Conservation (phyloP, 768 basidiomycete species). For the Tylopilus subfusipes region DNA sequence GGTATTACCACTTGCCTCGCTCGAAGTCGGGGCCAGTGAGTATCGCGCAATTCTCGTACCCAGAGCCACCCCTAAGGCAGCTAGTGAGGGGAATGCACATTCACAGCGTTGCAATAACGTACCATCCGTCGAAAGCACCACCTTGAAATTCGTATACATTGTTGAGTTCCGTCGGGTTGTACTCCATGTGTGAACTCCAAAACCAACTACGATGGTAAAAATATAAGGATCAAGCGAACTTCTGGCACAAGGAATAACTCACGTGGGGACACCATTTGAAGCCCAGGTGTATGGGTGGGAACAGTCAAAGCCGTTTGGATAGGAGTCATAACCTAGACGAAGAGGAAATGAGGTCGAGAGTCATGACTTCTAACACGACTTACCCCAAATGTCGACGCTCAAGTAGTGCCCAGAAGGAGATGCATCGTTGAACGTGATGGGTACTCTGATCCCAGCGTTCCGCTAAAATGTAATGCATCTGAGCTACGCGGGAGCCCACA, state of each 20-base stretch:
- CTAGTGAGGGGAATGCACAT: neutral
- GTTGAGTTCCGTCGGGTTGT: conserved; percentile 22
- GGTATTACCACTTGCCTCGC: conserved; percentile 13
- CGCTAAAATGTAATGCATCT: conserved; percentile 28
- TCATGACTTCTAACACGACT: neutral
- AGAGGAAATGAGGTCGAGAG: neutral
- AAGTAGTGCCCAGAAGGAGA: conserved; percentile 44
- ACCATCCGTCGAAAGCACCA: conserved; percentile 54
- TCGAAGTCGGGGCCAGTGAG: conserved; percentile 25
- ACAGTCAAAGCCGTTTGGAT: conserved; percentile 56
- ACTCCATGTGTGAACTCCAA: conserved; percentile 38
- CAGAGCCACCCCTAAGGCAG: conserved; percentile 22
- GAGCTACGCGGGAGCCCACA: neutral
- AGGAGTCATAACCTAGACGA: conserved; percentile 25
- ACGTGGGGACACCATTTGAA: conserved; percentile 41
- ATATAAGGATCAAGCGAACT: neutral
- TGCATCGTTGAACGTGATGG: conserved; percentile 47
- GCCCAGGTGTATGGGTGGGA: conserved; percentile 45
- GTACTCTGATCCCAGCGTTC: conserved; percentile 43
- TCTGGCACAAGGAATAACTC: neutral
- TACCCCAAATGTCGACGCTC: conserved; percentile 49
- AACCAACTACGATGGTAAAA: conserved; percentile 18
- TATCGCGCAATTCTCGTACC: conserved; percentile 18
- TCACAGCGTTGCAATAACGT: conserved; percentile 32
- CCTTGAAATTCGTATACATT: conserved; percentile 32